Percentiles rank a stretch among this genome's conserved stretches.
phyloP scores from a whole-genome alignment of 345 rosid species.

The Arabidopsis thaliana region DNA sequence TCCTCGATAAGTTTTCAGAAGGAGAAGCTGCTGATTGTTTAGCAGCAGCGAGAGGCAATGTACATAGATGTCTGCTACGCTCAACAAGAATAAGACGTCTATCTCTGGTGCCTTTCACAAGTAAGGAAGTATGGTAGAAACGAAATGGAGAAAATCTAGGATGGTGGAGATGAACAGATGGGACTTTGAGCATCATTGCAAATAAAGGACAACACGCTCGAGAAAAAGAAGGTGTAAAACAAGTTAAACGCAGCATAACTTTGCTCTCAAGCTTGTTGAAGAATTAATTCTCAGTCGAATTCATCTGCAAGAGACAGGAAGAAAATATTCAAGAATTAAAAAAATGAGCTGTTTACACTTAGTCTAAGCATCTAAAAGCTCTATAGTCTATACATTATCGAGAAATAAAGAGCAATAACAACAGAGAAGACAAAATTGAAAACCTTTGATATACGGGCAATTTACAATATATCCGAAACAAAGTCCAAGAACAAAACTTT shows the following conservation, averaged over 20 bases:
- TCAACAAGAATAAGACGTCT: slow-evolving; percentile 36
- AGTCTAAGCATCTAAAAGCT: not conserved
- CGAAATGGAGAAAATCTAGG: slow-evolving; percentile 36
- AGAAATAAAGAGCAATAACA: slow-evolving; percentile 9
- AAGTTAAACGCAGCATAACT: slow-evolving; percentile 55
- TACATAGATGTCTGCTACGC: slow-evolving; percentile 50
- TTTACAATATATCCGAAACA: not conserved
- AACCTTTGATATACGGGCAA: not conserved
- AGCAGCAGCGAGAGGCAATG: slow-evolving; percentile 47
- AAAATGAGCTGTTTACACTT: slow-evolving; percentile 3
- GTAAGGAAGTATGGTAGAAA: slow-evolving; percentile 26
- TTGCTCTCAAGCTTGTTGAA: slow-evolving; percentile 20
- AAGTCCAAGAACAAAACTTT: slow-evolving; percentile 18
- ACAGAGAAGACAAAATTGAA: not conserved
- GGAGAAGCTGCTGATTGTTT: slow-evolving; percentile 44
- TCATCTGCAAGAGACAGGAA: slow-evolving; percentile 35
- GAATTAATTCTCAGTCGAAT: slow-evolving; percentile 9
- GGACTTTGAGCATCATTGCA: slow-evolving; percentile 46
- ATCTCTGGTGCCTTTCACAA: slow-evolving; percentile 35
- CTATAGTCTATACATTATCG: not conserved
- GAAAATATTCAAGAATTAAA: not conserved
- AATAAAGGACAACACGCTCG: slow-evolving; percentile 40
- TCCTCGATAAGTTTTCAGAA: slow-evolving; percentile 47
- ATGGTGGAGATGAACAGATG: slow-evolving; percentile 36
- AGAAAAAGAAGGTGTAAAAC: slow-evolving; percentile 47